Conservation (phyloP, 2,329 filamentous ascomycete genomes). For the Aspergillus sp. region DNA sequence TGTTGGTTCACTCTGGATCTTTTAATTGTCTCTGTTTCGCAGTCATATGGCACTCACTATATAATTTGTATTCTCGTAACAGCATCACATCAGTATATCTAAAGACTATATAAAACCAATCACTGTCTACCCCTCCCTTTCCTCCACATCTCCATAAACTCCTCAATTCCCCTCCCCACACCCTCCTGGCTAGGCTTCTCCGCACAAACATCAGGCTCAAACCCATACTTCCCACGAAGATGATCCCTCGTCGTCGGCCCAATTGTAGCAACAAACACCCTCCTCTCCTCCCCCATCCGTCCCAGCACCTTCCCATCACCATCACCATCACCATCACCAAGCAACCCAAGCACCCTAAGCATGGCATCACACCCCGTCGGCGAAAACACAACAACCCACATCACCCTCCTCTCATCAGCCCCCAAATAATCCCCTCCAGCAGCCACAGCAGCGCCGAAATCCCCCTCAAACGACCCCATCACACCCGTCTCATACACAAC, state of each 20-base stretch:
- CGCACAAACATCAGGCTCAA: slow-evolving; percentile 59
- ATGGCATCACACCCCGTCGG: slow-evolving; percentile 59
- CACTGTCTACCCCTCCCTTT: background rate
- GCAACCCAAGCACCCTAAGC: slow-evolving; percentile 48
- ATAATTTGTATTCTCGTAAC: too few relatives aligned
- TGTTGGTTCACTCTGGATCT: too few relatives aligned
- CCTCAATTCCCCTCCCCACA: slow-evolving; percentile 62
- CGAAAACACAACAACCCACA: slow-evolving; percentile 50
- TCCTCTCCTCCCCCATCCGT: slow-evolving; percentile 4
- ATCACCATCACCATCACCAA: slow-evolving; percentile 3
- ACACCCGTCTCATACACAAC: slow-evolving; percentile 84
- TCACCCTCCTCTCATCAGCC: slow-evolving; percentile 26
- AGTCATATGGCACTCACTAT: too few relatives aligned
- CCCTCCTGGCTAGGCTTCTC: slow-evolving; percentile 77
- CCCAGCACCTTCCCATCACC: slow-evolving; percentile 6
- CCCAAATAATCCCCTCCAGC: slow-evolving; percentile 40
- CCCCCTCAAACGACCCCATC: slow-evolving; percentile 68
- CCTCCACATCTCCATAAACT: slow-evolving; percentile 33
- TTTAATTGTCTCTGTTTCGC: too few relatives aligned
- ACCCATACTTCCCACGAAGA: slow-evolving; percentile 45
- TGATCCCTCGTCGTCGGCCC: slow-evolving; percentile 85
- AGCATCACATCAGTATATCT: too few relatives aligned
- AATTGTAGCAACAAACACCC: slow-evolving; percentile 72
- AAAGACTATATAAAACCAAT: too few relatives aligned
- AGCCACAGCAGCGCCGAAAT: slow-evolving; percentile 56